A percentile compares a stretch with the other conserved stretches of the same genome.
These are phyloP conservation scores for Silene latifolia DNA, from an alignment of 148 eudicot genomes.

Conservation along the genomic window DNA sequence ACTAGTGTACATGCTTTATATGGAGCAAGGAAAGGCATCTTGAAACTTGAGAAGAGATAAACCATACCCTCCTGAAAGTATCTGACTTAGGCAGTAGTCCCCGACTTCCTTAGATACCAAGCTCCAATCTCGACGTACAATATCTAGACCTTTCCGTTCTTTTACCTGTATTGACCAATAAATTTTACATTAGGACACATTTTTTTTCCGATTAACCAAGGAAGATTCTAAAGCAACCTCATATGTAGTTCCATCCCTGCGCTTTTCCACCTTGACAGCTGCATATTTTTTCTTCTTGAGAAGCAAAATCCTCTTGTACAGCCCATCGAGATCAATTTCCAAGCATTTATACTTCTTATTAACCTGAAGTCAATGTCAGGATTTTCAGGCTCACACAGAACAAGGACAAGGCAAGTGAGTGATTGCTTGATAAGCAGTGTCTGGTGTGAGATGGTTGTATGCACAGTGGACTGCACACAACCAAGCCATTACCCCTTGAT, in stretches of 20 bases:
- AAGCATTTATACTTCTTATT: conserved; percentile 86
- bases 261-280: conserved; percentile 75
- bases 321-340: conserved; percentile 95
- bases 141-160: conserved; percentile 98
- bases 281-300: conserved; percentile 99
- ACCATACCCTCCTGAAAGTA: conserved; percentile 83
- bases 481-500: neutral
- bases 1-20: conserved; percentile 1
- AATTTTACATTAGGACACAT: conserved; percentile 7
- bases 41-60: neutral
- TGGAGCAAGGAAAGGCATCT: conserved; percentile 2
- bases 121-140: conserved; percentile 99
- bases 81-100: conserved; percentile 87
- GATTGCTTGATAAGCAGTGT: neutral
- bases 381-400: conserved; percentile 13
- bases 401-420: neutral
- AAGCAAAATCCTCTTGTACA: conserved; percentile 95
- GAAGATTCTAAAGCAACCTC: conserved; percentile 47
- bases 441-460: neutral
- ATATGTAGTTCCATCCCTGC: conserved; percentile 61
- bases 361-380: conserved; percentile 42
- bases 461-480: no score
- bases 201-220: neutral
- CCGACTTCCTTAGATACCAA: conserved; percentile 89
- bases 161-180: conserved; percentile 48